A percentile compares a stretch with the other conserved stretches of the same genome.
These are phyloP conservation scores for Pyricularia sp. DNA, from an alignment of 2,329 filamentous ascomycete genomes.

Conservation along the genomic window DNA sequence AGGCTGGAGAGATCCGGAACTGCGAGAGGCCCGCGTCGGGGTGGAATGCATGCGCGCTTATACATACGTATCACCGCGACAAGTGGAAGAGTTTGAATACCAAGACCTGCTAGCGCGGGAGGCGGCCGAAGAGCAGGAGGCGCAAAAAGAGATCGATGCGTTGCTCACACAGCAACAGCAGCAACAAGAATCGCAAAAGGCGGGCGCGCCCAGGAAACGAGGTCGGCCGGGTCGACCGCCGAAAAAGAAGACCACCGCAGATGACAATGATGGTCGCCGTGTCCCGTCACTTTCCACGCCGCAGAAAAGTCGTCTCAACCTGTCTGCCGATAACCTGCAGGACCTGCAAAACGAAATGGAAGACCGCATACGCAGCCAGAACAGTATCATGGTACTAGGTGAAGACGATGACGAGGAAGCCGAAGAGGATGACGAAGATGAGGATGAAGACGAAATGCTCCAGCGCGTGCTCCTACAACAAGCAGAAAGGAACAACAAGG, in stretches of 20 bases:
- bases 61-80: conserved; percentile 44
- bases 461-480: neutral
- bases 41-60: conserved; percentile 34
- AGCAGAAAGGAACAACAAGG: neutral
- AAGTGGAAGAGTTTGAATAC: conserved; percentile 44
- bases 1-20: conserved; percentile 38
- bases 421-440: neutral
- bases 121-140: conserved; percentile 18
- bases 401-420: conserved; percentile 7
- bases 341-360: neutral
- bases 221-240: conserved; percentile 7
- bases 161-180: neutral
- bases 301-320: conserved; percentile 16
- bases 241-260: neutral
- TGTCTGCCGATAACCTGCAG: neutral
- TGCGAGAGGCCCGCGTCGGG: conserved; percentile 25
- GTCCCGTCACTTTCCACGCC: conserved; percentile 26
- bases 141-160: conserved; percentile 6
- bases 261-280: neutral
- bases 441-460: conserved; percentile 3
- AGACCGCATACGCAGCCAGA: neutral
- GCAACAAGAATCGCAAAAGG: neutral
- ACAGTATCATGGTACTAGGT: neutral
- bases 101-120: conserved; percentile 28
- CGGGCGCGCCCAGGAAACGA: conserved; percentile 2